Base-by-base conservation (phyloP, 1,284 basidiomycete species). In the Sporisorium scitamineum region DNA sequence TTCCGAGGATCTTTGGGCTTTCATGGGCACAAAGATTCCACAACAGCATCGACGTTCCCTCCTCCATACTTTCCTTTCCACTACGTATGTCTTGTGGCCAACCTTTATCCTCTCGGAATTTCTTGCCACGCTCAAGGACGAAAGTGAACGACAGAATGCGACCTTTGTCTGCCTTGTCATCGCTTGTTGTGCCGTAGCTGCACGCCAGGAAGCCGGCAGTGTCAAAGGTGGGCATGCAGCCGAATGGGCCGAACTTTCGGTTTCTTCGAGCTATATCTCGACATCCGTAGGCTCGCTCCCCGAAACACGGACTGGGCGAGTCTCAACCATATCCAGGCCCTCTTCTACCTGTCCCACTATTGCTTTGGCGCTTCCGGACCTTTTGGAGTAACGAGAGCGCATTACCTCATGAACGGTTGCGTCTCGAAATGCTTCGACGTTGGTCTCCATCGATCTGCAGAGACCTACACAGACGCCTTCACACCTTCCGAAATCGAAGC, bases 391-490 rank as follows among this genome's bases (percentile, higher is more conserved):
- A 72, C 70, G 0, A 51, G 70, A 14, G 74, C 65, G 1, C 74
- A 76, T 45, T 72, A 76, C n/a, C 60, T 76, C 10, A 76, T 76
- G 51, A 76, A 76, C 34, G 74, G 70, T n/a, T 71, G 69, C 50
- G 74, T 76, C 3, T 76, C 74, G 0, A 76, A 72, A 32, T 76
- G 74, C 70, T 76, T 76, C 51, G 74, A 76, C 41, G 66, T 72
- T 7, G 74, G 74, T 14, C 74, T 76, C 3, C 74, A 76, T 52
- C 42, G 74, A 34, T 76, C 74, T 14, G 74, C 74, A 26, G 74
- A 76, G 39, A 76, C 74, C 37, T 76, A 76, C 57, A 76, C 74
- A 0, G 74, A 76, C 24, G 70, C 74, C 6, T 76, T 76, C 47
- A 72, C 74, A 2, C 42, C 52, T 11, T 76, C 74, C 29, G 74